Base-by-base conservation (phyloP, 768 basidiomycete genomes). In the Lactarius tabidus region DNA sequence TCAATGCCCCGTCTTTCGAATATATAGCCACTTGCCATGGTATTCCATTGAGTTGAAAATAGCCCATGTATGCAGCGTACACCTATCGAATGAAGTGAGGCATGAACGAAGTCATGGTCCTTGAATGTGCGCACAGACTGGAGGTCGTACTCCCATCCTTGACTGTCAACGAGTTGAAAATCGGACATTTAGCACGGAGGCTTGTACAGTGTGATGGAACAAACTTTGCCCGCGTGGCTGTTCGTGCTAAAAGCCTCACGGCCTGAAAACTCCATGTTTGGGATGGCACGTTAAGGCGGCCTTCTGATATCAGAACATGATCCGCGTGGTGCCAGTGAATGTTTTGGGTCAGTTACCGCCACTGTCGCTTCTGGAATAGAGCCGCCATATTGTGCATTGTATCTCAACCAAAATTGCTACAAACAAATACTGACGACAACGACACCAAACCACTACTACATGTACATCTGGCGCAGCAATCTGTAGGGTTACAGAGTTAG, bases 121-220 rank as follows among this genome's bases (percentile, higher is more conserved):
- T 23, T 53, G 60, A 57, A 35, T n/a, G 65, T 12, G 79, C 85
- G 63, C 67, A 91, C 90, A 55, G 89, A 89, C 70, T 89, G 88
- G 6, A 91, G 80, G 74, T 91, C 89, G 69, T 85, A 90, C 71
- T 89, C 85, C 90, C 91, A 93, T 26, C 88, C 89, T 65, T 79
- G 80, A 20, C 88, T 87, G 67, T 90, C 86, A 51, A 91, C 90
- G 26, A 90, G 77, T 26, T 84, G 84, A 73, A 89, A 89, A 73
- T 90, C 86, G 36, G 85, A 76, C 88, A 86, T 88, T 20, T 43
- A 58, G 56, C 18, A 55, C 59, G 59, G 26, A 28, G 51, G 23
- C 20, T 36, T 55, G 52, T 18, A 29, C 48, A 26, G 53, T n/a
- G 63, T 35, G 12, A 20, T 28, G 36, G 36, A 45, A 52, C 59